Evolutionary conservation across 2,329 filamentous ascomycete genomes (phyloP), one percentile per base, ranked within the genome.

Genomic region (Cryoendolithus antarcticus): DNA sequence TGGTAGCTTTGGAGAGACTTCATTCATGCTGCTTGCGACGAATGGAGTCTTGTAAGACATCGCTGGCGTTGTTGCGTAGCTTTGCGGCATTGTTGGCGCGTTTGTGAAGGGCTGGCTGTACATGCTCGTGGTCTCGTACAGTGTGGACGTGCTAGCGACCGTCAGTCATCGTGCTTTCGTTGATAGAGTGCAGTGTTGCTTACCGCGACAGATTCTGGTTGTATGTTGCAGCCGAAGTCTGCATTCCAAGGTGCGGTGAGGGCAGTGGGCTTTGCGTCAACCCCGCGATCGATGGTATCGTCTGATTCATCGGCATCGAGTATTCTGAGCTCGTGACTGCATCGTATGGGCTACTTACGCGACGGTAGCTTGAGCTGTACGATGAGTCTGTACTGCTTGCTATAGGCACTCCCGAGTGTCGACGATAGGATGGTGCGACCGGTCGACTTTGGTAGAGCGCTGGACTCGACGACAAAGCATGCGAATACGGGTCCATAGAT

Each of bases 231-330:
- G 33, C 34, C 34, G 9, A 40, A n/a, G 19, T 21, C 19, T 21
- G 19, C 19, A 21, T 21, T 21, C 43, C 45, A 34, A 55, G 32
- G 35, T 51, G 48, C n/a, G 54, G 54, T 19, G 55, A 56, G 15
- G 54, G 53, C 6, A 53, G 42, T 10, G 55, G 48, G 37, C 52
- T 56, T 35, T 58, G 56, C 7, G 51, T 56, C n/a, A 59, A 42
- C 12, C 57, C 56, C 35, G 51, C 55, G 42, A 56, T 56, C 3
- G 49, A 52, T 21, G 55, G 50, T 12, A 58, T 55, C 3, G 48
- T 53, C 40, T 53, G 54, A 35, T 47, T 44, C 0, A 50, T 41
- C 15, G 45, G 39, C 41, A 51, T 49, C 10, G 54, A 50, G 40
- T 58, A 58, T 37, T 48, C 47, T 2, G 43, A 39, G 33, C 37